Percentiles rank a stretch among this genome's conserved stretches.
phyloP scores from a whole-genome alignment of 192 early-diverging fungal genomes.

The Backusella luteola region DNA sequence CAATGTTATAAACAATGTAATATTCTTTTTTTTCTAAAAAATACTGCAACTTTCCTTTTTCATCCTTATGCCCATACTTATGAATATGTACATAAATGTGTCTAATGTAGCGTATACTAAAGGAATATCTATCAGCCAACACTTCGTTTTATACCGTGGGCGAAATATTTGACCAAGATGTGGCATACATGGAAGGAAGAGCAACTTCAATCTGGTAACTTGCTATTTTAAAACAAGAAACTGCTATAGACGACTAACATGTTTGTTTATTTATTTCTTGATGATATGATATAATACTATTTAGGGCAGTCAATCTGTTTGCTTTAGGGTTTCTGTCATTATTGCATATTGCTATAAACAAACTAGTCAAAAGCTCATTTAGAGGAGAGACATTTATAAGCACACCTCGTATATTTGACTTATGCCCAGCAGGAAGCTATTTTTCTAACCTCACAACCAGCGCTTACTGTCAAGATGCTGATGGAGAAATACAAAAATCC shows the following conservation, averaged over 20 bases:
- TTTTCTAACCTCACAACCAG: neutral
- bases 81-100: neutral
- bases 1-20: constrained; percentile 16
- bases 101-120: constrained; percentile 9
- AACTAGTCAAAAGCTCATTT: neutral
- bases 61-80: neutral
- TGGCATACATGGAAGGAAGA: constrained; percentile 7
- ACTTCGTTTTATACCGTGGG: constrained; percentile 14
- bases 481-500: neutral
- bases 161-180: constrained; percentile 20
- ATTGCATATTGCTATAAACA: constrained; percentile 3
- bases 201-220: constrained; percentile 13
- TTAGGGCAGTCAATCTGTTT: constrained; percentile 18
- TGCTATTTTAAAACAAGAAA: neutral
- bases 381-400: constrained; percentile 1
- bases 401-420: neutral
- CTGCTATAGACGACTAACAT: neutral
- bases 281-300: neutral
- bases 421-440: constrained; percentile 14
- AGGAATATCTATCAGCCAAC: constrained; percentile 11
- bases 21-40: neutral
- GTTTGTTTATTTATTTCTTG: neutral
- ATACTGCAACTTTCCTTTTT: neutral
- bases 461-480: constrained; percentile 2
- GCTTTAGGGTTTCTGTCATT: constrained; percentile 17